These are phyloP conservation scores for Paraphoma sp. DNA, from an alignment of 2,329 filamentous ascomycete genomes.

Conservation along the genomic window DNA sequence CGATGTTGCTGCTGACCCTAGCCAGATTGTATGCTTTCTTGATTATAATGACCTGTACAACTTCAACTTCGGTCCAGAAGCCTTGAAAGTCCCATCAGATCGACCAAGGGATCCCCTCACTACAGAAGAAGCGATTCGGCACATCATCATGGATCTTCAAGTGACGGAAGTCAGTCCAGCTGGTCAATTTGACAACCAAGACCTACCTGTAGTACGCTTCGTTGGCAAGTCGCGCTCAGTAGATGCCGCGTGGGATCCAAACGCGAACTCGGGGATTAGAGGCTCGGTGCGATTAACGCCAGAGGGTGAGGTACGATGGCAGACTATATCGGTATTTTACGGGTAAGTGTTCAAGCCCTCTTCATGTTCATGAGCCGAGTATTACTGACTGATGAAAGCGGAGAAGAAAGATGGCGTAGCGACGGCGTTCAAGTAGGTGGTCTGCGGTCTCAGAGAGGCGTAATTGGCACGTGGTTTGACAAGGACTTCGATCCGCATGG, in stretches of 20 bases:
- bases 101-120: slow-evolving; percentile 60
- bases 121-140: slow-evolving; percentile 70
- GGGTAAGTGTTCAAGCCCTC: slow-evolving; percentile 43
- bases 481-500: slow-evolving; percentile 72
- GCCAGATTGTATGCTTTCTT: slow-evolving; percentile 54
- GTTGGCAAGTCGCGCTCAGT: slow-evolving; percentile 66
- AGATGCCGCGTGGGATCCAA: slow-evolving; percentile 71
- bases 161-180: slow-evolving; percentile 67
- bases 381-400: slow-evolving; percentile 50
- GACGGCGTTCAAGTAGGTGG: slow-evolving; percentile 80
- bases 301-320: slow-evolving; percentile 78
- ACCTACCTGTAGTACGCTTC: slow-evolving; percentile 72
- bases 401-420: slow-evolving; percentile 76
- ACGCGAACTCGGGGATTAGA: slow-evolving; percentile 70
- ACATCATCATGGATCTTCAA: slow-evolving; percentile 72
- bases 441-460: slow-evolving; percentile 67
- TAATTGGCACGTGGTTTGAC: slow-evolving; percentile 81
- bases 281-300: slow-evolving; percentile 70
- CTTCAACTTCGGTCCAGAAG: slow-evolving; percentile 69
- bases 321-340: slow-evolving; percentile 68
- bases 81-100: slow-evolving; percentile 45
- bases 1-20: not conserved
- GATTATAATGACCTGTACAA: slow-evolving; percentile 66
- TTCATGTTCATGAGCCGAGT: not conserved
- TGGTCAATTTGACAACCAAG: slow-evolving; percentile 63